Evolutionary conservation across 805 yeast genomes (phyloP).

Genomic region (Gaillardinia entomophila): DNA sequence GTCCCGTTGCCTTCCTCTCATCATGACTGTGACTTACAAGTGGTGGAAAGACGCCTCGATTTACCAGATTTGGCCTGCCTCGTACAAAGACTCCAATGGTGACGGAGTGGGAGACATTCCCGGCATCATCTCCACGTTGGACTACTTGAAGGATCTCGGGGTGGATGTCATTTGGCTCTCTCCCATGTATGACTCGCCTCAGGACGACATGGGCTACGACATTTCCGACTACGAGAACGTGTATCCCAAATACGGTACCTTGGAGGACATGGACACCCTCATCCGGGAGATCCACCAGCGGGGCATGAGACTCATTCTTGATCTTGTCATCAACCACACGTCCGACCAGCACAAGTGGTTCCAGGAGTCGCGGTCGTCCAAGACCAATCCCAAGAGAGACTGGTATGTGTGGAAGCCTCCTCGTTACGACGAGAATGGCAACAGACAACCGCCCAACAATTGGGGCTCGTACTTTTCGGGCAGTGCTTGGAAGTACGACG

Average conservation of each 20-base stretch:
- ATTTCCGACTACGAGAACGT: slow-evolving; percentile 49
- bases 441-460: slow-evolving; percentile 51
- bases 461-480: slow-evolving; percentile 51
- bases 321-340: slow-evolving; percentile 56
- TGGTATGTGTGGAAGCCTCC: slow-evolving; percentile 58
- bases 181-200: slow-evolving; percentile 55
- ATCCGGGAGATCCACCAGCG: slow-evolving; percentile 42
- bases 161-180: slow-evolving; percentile 51
- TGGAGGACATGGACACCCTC: slow-evolving; percentile 46
- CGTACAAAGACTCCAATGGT: slow-evolving; percentile 52
- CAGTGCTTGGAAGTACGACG: slow-evolving; percentile 55
- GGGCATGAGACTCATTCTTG: slow-evolving; percentile 48
- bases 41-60: slow-evolving; percentile 58
- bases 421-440: slow-evolving; percentile 41
- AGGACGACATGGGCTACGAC: slow-evolving; percentile 61
- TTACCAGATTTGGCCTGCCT: slow-evolving; percentile 59
- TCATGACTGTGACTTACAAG: slow-evolving; percentile 12
- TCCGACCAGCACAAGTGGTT: slow-evolving; percentile 55
- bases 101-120: slow-evolving; percentile 57
- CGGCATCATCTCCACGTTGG: slow-evolving; percentile 47
- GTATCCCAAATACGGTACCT: slow-evolving; percentile 48
- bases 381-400: slow-evolving; percentile 50
- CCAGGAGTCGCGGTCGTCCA: slow-evolving; percentile 47
- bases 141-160: slow-evolving; percentile 45
- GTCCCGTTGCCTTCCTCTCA: no score